phyloP scores from a whole-genome alignment of 345 rosid genomes.

The Salix dunnii region DNA sequence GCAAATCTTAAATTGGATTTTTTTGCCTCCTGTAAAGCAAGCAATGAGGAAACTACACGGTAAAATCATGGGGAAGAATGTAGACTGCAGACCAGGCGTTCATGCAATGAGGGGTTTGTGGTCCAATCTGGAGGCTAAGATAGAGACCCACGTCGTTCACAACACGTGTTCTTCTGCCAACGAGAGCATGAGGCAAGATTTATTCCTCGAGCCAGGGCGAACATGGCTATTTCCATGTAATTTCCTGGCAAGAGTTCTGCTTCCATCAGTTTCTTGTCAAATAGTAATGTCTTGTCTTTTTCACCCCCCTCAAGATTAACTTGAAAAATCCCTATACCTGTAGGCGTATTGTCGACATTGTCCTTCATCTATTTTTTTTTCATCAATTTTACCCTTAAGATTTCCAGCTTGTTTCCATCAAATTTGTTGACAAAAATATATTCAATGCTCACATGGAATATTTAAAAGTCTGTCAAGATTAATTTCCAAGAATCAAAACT shows the following conservation, averaged over 20 bases:
- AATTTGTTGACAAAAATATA: not conserved
- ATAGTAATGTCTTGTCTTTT: not conserved
- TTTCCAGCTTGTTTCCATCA: not conserved
- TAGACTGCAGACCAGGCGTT: not conserved
- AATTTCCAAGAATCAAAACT: not conserved
- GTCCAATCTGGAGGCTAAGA: not conserved
- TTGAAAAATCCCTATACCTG: too few species aligned
- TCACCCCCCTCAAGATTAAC: too few species aligned
- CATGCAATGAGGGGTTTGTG: not conserved
- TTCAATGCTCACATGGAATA: too few species aligned
- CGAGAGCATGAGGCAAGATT: not conserved
- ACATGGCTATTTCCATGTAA: not conserved
- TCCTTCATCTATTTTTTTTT: too few species aligned
- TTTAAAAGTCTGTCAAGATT: not conserved
- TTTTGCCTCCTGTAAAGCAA: too few species aligned
- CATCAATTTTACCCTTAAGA: not conserved
- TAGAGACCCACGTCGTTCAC: too few species aligned
- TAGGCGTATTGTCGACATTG: too few species aligned
- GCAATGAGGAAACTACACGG: not conserved
- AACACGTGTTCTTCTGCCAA: not conserved
- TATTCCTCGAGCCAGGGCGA: not conserved
- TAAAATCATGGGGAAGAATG: not conserved
- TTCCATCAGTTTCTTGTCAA: not conserved
- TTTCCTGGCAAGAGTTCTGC: not conserved
- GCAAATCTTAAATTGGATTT: too few species aligned